These are phyloP conservation scores for Lactuca sativa DNA, from an alignment of 129 eudicot species.

Conservation along the genomic window DNA sequence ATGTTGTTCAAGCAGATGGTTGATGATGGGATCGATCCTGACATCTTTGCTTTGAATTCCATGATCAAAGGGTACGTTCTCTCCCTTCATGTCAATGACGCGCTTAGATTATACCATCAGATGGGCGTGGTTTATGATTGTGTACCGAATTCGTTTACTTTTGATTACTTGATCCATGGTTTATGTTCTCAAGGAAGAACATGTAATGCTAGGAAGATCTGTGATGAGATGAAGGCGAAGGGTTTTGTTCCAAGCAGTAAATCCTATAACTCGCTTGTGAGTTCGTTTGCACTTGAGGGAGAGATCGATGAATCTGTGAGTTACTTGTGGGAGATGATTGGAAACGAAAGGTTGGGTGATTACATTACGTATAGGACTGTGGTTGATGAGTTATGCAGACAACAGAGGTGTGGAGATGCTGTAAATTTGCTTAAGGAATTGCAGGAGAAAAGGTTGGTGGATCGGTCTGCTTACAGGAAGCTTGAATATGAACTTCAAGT, in stretches of 20 bases:
- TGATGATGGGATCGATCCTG: constrained; percentile 81
- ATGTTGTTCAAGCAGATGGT: constrained; percentile 84
- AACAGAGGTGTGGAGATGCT: constrained; percentile 46
- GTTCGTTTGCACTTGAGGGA: constrained; percentile 75
- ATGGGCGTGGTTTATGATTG: constrained; percentile 83
- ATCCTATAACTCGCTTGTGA: constrained; percentile 85
- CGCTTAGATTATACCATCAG: constrained; percentile 85
- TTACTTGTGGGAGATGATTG: constrained; percentile 75
- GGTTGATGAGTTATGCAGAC: constrained; percentile 62
- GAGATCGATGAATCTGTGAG: constrained; percentile 63
- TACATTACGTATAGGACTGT: constrained; percentile 69
- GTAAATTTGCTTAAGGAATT: constrained; percentile 53
- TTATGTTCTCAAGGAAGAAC: constrained; percentile 89
- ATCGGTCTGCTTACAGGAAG: constrained; percentile 39
- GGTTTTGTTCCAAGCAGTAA: constrained; percentile 78
- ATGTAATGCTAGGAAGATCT: constrained; percentile 67
- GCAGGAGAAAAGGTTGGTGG: constrained; percentile 53
- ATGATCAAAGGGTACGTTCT: constrained; percentile 92
- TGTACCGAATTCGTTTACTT: constrained; percentile 61
- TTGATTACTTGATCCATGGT: constrained; percentile 82
- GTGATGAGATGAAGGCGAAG: constrained; percentile 67
- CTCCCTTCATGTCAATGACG: constrained; percentile 79
- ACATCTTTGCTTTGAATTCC: constrained; percentile 67
- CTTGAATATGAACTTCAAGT: constrained; percentile 52
- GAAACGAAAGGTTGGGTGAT: constrained; percentile 46